These are phyloP conservation scores for Diaporthe sp. DNA, from an alignment of 2,329 filamentous ascomycete species.

Conservation along the genomic window DNA sequence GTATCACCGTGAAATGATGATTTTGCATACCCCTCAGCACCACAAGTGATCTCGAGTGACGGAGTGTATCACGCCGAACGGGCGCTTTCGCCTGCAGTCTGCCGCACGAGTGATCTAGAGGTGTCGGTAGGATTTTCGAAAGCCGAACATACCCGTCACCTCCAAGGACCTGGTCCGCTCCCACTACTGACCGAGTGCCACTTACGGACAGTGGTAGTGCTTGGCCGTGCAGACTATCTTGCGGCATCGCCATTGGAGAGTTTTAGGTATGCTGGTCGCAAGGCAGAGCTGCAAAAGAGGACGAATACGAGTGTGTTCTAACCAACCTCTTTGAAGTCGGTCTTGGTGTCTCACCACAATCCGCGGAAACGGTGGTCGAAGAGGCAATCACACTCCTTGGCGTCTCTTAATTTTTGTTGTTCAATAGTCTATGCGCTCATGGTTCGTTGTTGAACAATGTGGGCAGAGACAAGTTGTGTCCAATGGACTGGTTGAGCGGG, in stretches of 20 bases:
- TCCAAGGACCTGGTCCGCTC: neutral
- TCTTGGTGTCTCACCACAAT: constrained; percentile 19
- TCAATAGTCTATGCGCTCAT: constrained; percentile 4
- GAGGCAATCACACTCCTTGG: neutral
- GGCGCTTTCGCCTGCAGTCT: neutral
- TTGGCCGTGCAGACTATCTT: neutral
- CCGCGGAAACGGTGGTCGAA: neutral
- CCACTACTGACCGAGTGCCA: neutral
- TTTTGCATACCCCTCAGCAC: neutral
- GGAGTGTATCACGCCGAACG: neutral
- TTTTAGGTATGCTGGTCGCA: neutral
- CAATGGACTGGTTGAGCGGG: constrained; percentile 4
- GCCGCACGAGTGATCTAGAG: neutral
- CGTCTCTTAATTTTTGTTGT: constrained; percentile 2
- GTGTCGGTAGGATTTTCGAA: neutral
- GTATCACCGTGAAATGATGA: constrained; percentile 7
- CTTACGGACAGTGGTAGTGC: neutral
- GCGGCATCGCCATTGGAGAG: neutral
- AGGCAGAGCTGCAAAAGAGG: neutral
- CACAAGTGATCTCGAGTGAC: constrained; percentile 7
- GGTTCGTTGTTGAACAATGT: constrained; percentile 14
- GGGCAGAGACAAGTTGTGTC: constrained; percentile 24
- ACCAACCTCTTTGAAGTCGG: constrained; percentile 11
- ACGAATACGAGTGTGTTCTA: constrained; percentile 16
- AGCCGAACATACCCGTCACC: neutral